Evolutionary conservation across 2,329 filamentous ascomycete genomes (phyloP), one percentile per base, ranked within the genome.

Genomic region (Ophiosphaerella herpotricha): DNA sequence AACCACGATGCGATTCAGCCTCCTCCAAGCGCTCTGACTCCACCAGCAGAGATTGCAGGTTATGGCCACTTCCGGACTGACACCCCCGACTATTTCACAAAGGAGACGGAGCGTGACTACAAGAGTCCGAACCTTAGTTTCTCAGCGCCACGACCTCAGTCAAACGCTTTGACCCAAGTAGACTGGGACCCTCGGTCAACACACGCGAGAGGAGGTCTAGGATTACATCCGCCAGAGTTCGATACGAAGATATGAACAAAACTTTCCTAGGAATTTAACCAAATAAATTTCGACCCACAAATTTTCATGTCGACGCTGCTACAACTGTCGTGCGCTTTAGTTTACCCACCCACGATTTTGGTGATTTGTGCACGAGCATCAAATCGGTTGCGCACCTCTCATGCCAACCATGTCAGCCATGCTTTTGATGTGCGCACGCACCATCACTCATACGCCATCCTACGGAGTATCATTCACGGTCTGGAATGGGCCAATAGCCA

Each of bases 121-220:
- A 62, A 59, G 14, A 71, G 69, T 18, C 74, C 74, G 3, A 68
- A 46, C 0, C 58, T 71, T 18, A 77, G 74, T 50, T 77, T 77
- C 55, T 77, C 75, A 3, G 64, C 68, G n/a, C 75, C 75, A 16
- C 63, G 73, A 45, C 61, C 71, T 6, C 73, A 71, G 14, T 73
- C 67, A 11, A 62, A 64, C 33, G 45, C 52, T 37, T 49, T 63
- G 5, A 54, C 57, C 26, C 59, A 58, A 12, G 61, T 68, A 11
- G 71, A 72, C 14, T 74, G 70, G 66, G 72, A 74, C 51, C 70
- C 72, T 32, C 60, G 64, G 29, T 61, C 64, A 42, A 68, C 68
- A 38, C 64, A 69, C 54, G 73, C 73, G 40, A 70, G 73, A 55
- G 74, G 74, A 12, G 74, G 74, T 7, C 51, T 75, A 5, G 72